These are phyloP conservation scores for Syzygium syzygioides DNA, from an alignment of 441 rosid species.

Conservation along the genomic window DNA sequence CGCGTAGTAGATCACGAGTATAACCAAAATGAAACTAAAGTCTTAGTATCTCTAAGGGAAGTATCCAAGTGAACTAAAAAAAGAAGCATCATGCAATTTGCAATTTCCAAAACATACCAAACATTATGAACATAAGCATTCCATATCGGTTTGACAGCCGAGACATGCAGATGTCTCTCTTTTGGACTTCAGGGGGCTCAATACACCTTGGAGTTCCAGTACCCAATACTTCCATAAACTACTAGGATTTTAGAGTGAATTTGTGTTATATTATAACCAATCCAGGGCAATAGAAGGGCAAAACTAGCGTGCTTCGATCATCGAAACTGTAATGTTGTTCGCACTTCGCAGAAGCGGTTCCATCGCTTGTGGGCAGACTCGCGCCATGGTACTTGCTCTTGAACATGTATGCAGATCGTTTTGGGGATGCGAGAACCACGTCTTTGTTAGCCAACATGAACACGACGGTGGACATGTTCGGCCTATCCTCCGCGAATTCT, in stretches of 20 bases:
- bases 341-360: not conserved
- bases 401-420: not conserved
- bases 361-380: rapidly evolving
- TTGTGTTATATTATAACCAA: not conserved
- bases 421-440: constrained; percentile 23
- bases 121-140: too few relatives aligned
- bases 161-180: not conserved
- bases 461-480: constrained; percentile 38
- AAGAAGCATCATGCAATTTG: too few relatives aligned
- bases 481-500: constrained; percentile 35
- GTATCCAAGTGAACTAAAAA: too few relatives aligned
- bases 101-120: too few relatives aligned
- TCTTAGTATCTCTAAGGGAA: too few relatives aligned
- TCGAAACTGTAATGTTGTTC: not conserved
- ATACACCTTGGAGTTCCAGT: too few relatives aligned
- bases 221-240: too few relatives aligned
- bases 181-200: not conserved
- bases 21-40: too few relatives aligned
- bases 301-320: not conserved
- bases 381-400: not conserved
- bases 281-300: not conserved
- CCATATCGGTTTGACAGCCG: too few relatives aligned
- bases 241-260: not conserved
- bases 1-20: too few relatives aligned
- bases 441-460: constrained; percentile 37